These are phyloP conservation scores for Trichoderma polysporum DNA, from an alignment of 2,329 filamentous ascomycete species.

Conservation along the genomic window DNA sequence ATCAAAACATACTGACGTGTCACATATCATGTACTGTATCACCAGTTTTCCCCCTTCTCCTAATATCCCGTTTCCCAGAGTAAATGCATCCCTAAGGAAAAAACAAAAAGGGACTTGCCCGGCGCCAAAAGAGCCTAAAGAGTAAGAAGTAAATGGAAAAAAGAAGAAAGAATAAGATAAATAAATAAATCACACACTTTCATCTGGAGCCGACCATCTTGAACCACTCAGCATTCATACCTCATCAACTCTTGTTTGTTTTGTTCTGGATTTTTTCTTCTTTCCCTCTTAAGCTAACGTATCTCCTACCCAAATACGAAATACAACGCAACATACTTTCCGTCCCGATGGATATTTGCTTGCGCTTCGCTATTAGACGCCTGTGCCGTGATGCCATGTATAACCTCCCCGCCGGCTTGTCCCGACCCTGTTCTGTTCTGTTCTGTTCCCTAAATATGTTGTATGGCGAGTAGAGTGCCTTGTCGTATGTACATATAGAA, in stretches of 20 bases:
- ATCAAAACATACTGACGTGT: too few relatives aligned
- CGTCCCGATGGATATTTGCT: background rate
- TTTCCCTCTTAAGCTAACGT: background rate
- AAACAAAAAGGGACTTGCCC: too few relatives aligned
- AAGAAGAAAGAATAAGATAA: too few relatives aligned
- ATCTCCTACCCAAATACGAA: conserved; percentile 4
- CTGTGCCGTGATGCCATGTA: conserved; percentile 13
- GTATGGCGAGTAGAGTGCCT: background rate
- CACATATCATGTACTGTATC: too few relatives aligned
- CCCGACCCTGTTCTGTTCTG: background rate
- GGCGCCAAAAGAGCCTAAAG: too few relatives aligned
- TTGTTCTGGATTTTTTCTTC: too few relatives aligned
- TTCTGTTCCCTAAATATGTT: background rate
- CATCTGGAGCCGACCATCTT: background rate
- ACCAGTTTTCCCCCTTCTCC: too few relatives aligned
- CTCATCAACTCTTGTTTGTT: background rate
- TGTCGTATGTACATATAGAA: background rate
- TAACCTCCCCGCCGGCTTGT: background rate
- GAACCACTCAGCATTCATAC: background rate
- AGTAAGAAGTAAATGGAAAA: too few relatives aligned
- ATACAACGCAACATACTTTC: background rate
- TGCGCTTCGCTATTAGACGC: conserved; percentile 7
- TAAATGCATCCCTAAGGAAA: too few relatives aligned
- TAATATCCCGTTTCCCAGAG: too few relatives aligned
- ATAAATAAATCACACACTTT: background rate